phyloP scores from a whole-genome alignment of 495 filamentous ascomycete genomes.

The Physcia stellaris region DNA sequence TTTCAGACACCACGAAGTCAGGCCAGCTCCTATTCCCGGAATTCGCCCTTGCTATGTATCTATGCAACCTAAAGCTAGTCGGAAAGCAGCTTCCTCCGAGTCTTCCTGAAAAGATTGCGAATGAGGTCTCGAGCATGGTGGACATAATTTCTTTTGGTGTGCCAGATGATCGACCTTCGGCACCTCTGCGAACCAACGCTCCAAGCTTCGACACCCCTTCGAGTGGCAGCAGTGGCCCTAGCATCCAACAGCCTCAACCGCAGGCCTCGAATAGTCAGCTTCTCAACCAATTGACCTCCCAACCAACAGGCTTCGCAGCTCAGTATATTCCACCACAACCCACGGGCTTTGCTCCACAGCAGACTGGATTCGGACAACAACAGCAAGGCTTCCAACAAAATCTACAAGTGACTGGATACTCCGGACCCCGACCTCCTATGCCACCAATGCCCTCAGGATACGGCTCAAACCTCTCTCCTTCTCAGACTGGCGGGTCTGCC shows the following conservation, averaged over 20 bases:
- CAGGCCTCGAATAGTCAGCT: conserved; percentile 62
- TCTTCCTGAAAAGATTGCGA: conserved; percentile 76
- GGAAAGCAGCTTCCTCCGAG: conserved; percentile 63
- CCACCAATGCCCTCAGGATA: conserved; percentile 90
- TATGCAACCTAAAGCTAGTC: conserved; percentile 85
- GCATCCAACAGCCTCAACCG: conserved; percentile 78
- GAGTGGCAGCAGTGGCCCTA: conserved; percentile 50
- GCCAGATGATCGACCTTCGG: conserved; percentile 52
- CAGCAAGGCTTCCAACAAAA: conserved; percentile 36
- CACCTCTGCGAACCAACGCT: conserved; percentile 46
- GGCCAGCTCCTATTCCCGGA: conserved; percentile 96
- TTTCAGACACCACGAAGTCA: conserved; percentile 95
- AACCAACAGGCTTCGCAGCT: conserved; percentile 61
- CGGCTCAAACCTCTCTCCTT: conserved; percentile 49
- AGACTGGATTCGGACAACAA: conserved; percentile 32
- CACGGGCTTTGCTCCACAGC: conserved; percentile 37
- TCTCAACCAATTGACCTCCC: conserved; percentile 57
- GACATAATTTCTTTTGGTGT: conserved; percentile 97
- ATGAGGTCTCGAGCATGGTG: conserved; percentile 99
- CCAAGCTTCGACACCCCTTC: conserved; percentile 62
- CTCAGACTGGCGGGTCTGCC: conserved; percentile 41
- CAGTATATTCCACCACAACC: conserved; percentile 29
- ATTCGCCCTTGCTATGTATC: conserved; percentile 96
- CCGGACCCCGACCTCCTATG: conserved; percentile 75
- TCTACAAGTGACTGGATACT: conserved; percentile 49